A percentile compares a stretch with the other conserved stretches of the same genome.
These are phyloP conservation scores for Stellera chamaejasme DNA, from an alignment of 345 rosid species.

Conservation along the genomic window DNA sequence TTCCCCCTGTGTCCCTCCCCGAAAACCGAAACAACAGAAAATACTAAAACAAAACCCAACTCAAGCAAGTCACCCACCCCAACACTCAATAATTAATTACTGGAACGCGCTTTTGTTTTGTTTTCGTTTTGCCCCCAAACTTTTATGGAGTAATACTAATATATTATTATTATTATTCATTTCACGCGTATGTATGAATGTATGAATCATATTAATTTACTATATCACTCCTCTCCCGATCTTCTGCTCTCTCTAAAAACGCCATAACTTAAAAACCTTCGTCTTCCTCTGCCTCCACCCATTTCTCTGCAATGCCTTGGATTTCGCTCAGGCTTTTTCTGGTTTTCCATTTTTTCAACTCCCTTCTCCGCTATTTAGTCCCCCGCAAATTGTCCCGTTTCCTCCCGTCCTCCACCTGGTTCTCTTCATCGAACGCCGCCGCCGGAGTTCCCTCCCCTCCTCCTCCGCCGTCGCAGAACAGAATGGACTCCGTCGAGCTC, in stretches of 20 bases:
- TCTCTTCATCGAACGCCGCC: background rate
- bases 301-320: conserved; percentile 10
- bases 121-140: background rate
- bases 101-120: conserved; percentile 7
- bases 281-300: background rate
- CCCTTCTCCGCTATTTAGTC: conserved; percentile 13
- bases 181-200: conserved; percentile 2
- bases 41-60: too few relatives aligned
- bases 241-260: background rate
- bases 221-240: background rate
- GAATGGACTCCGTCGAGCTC: conserved; percentile 51
- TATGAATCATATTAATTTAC: background rate
- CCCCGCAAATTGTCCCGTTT: conserved; percentile 22
- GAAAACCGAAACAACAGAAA: too few relatives aligned
- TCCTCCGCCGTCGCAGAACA: background rate
- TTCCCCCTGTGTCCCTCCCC: too few relatives aligned
- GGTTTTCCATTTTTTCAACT: conserved; percentile 18
- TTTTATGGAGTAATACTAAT: background rate
- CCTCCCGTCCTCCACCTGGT: conserved; percentile 11
- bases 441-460: background rate
- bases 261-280: background rate
- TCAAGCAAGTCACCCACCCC: background rate
- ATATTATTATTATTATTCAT: background rate
- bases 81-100: background rate
- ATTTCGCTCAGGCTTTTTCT: conserved; percentile 16